Percentiles rank a stretch among this genome's conserved stretches.
Evolutionary conservation across 2,329 filamentous ascomycete species (phyloP).

Genomic region (Epicoccum nigrum): DNA sequence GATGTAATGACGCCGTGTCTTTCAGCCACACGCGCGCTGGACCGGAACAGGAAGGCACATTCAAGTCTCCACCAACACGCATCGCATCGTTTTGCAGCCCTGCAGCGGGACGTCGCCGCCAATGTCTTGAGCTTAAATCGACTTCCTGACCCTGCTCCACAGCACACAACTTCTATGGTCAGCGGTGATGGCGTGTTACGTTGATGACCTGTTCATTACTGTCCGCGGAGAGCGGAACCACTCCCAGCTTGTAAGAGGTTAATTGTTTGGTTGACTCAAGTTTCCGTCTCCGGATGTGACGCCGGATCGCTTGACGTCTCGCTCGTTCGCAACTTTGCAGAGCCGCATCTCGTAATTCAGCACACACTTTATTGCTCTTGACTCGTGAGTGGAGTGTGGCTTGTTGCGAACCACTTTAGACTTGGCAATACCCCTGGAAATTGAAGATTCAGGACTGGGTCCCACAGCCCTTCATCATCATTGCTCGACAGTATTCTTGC

Average conservation of each 20-base stretch:
- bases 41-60: constrained; percentile 31
- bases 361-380: constrained; percentile 14
- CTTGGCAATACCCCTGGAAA: constrained; percentile 15
- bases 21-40: constrained; percentile 13
- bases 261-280: constrained; percentile 10
- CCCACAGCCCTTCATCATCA: constrained; percentile 17
- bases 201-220: background rate
- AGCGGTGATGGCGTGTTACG: background rate
- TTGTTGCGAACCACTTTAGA: constrained; percentile 11
- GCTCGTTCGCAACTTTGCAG: constrained; percentile 11
- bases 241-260: constrained; percentile 3
- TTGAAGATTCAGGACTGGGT: constrained; percentile 16
- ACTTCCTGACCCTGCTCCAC: constrained; percentile 10
- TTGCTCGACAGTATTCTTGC: background rate
- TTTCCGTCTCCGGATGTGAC: constrained; percentile 3
- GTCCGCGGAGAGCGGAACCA: too few species aligned
- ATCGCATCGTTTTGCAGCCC: constrained; percentile 19
- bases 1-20: constrained; percentile 14
- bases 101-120: constrained; percentile 28
- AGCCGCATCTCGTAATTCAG: constrained; percentile 17
- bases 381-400: constrained; percentile 18
- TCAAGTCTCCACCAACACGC: constrained; percentile 28
- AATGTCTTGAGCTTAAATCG: constrained; percentile 31
- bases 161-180: background rate
- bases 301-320: constrained; percentile 3